Base-by-base conservation (phyloP, 1,284 basidiomycete species). In the Ustilago vetiveriae region DNA sequence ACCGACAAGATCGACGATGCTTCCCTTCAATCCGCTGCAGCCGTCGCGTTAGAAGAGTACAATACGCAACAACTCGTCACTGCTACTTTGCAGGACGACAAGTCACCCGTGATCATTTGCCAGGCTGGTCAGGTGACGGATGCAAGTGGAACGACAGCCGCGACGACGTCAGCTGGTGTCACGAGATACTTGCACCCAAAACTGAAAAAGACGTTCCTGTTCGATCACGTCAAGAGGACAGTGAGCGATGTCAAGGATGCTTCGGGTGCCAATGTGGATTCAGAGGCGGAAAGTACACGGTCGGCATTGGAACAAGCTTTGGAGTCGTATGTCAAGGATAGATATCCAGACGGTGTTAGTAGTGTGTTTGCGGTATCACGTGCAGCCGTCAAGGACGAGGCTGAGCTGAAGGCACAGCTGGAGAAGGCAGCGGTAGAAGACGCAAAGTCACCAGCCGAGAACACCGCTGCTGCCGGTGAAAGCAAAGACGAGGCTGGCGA, bases 291-390 rank as follows among this genome's bases (percentile, higher is more conserved):
- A 27, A 24, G 16, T 36, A 32, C 42, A 19, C 55, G 79, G 13
- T n/a, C 51, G 10, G 66, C 63, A 1, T 38, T 82, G 30, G 71
- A 82, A 17, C 44, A 63, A 16, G 41, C 55, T 3, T 30, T 79
- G 8, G 53, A 60, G 10, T 49, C 37, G 27, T 82, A 82, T 46
- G 65, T 79, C 3, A 42, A 39, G 23, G 69, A 79, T 39, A 60
- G 75, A 30, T 82, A 76, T 55, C 67, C 62, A n/a, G 67, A 71
- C 39, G 78, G 78, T 29, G 63, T 78, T 14, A 67, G 59, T 26
- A 57, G 59, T 10, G 72, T 75, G 3, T 79, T 78, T 50, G 45
- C 62, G 1, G 54, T 62, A 0, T 43, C 37, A 11, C 54, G 64
- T 35, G 50, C 49, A 5, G 50, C 55, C n/a, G 47, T 53, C 19